phyloP scores from a whole-genome alignment of 139 green algal genomes.

The Pedinophyceae sp. region DNA sequence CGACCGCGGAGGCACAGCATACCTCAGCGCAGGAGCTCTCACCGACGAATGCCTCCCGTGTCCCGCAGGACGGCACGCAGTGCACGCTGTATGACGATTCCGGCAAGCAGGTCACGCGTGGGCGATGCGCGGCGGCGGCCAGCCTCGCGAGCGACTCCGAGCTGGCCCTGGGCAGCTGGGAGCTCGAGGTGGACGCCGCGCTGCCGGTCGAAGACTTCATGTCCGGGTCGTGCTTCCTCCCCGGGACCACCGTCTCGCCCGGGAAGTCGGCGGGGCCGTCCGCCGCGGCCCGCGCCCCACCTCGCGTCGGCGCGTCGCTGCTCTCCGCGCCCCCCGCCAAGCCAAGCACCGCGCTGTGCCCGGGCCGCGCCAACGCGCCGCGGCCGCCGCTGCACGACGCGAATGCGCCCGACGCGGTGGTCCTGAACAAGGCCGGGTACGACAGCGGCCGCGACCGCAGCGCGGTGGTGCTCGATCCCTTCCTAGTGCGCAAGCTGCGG shows the following conservation, averaged over 20 bases:
- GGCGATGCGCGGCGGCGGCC: no score
- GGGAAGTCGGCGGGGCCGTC: conserved; percentile 2
- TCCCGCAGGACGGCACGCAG: no score
- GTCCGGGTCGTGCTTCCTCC: conserved; percentile 9
- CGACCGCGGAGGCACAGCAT: no score
- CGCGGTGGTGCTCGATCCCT: not conserved
- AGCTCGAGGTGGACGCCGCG: conserved; percentile 32
- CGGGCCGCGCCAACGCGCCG: not conserved
- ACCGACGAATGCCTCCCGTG: no score
- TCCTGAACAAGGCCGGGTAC: conserved; percentile 10
- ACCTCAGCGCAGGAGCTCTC: no score
- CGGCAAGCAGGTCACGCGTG: no score
- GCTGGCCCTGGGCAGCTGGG: conserved; percentile 30
- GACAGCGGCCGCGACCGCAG: not conserved
- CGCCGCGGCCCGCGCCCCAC: not conserved
- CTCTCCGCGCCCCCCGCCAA: not conserved
- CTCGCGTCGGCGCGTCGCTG: not conserved
- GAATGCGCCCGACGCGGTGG: conserved; percentile 18
- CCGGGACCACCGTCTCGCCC: not conserved
- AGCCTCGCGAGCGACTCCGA: no score
- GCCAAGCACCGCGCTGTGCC: not conserved
- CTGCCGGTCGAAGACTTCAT: conserved; percentile 27
- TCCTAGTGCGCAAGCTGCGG: conserved; percentile 17
- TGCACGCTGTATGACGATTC: no score
- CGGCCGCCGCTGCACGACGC: conserved; percentile 33